These are phyloP conservation scores for Grosmannia serpens DNA, from an alignment of 2,329 filamentous ascomycete genomes.

Conservation along the genomic window DNA sequence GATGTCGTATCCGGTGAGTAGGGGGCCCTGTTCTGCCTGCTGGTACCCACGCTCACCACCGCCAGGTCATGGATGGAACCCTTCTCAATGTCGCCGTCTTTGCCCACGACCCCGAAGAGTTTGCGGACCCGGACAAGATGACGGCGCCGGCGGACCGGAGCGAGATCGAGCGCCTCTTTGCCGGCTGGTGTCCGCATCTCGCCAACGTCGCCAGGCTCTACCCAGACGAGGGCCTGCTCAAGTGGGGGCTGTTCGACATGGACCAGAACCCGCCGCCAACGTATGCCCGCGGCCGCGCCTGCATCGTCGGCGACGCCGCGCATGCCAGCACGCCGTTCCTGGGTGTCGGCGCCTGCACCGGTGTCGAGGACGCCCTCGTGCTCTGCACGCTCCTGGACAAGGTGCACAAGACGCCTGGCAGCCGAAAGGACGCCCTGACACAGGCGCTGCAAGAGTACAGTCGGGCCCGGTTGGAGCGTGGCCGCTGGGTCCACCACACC, in stretches of 20 bases:
- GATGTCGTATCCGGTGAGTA: conserved; percentile 19
- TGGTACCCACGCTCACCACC: not conserved
- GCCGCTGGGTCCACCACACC: not conserved
- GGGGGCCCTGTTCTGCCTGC: too few species aligned
- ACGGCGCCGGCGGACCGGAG: conserved; percentile 24
- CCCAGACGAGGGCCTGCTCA: conserved; percentile 15
- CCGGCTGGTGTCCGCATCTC: conserved; percentile 19
- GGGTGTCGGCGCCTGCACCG: conserved; percentile 12
- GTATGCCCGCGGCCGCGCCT: conserved; percentile 36
- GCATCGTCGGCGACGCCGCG: conserved; percentile 43
- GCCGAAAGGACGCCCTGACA: not conserved
- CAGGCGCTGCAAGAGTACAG: not conserved
- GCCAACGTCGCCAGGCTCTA: conserved; percentile 30
- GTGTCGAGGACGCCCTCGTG: conserved; percentile 13
- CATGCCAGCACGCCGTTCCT: conserved; percentile 28
- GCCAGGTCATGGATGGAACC: conserved; percentile 11
- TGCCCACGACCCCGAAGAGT: conserved; percentile 10
- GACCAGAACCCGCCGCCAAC: conserved; percentile 10
- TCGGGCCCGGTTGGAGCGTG: not conserved
- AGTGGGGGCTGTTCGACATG: conserved; percentile 26
- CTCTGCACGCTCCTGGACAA: conserved; percentile 5
- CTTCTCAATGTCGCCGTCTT: not conserved
- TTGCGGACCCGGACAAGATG: conserved; percentile 13
- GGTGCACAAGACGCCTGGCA: not conserved
- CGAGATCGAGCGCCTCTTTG: conserved; percentile 27